A percentile compares a stretch with the other conserved stretches of the same genome.
phyloP scores from a whole-genome alignment of 2,329 filamentous ascomycete species.

The Penicillium griseofulvum region DNA sequence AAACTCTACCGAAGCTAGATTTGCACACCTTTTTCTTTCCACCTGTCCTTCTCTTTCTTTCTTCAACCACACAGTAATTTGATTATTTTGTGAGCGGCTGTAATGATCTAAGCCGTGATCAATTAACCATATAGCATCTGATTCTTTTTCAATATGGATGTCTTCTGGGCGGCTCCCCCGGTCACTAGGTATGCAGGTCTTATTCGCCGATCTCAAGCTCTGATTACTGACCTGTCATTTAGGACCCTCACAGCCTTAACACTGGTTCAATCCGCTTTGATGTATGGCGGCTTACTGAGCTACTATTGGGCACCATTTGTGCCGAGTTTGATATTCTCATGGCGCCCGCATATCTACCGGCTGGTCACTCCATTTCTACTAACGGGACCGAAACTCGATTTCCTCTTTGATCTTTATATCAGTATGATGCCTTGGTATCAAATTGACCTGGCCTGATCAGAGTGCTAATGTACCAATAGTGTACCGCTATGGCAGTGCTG shows the following conservation, averaged over 20 bases:
- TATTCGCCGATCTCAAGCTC: slow-evolving; percentile 23
- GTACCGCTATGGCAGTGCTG: slow-evolving; percentile 71
- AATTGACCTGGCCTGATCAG: slow-evolving; percentile 17
- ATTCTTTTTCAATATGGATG: slow-evolving; percentile 49
- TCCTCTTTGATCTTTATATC: slow-evolving; percentile 74
- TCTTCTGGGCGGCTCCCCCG: slow-evolving; percentile 64
- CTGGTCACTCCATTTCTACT: slow-evolving; percentile 58
- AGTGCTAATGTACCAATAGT: slow-evolving; percentile 49
- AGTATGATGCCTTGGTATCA: slow-evolving; percentile 43
- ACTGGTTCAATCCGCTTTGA: slow-evolving; percentile 60
- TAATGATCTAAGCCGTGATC: slow-evolving; percentile 13
- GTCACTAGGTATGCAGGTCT: slow-evolving; percentile 58
- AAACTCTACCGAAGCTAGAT: slow-evolving; percentile 15
- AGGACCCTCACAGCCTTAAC: slow-evolving; percentile 68
- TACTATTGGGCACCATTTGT: slow-evolving; percentile 55
- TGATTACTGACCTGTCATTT: slow-evolving; percentile 46
- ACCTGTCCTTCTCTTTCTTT: slow-evolving; percentile 16
- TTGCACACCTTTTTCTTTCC: slow-evolving; percentile 22
- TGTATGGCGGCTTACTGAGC: slow-evolving; percentile 58
- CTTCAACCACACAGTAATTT: slow-evolving; percentile 6
- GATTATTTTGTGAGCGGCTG: slow-evolving; percentile 3
- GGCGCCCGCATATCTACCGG: slow-evolving; percentile 61
- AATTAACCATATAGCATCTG: slow-evolving; percentile 15
- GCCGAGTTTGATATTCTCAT: slow-evolving; percentile 52
- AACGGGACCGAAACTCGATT: slow-evolving; percentile 53